Conservation (phyloP, 2,329 filamentous ascomycete species). For the Xylariaceae sp. region DNA sequence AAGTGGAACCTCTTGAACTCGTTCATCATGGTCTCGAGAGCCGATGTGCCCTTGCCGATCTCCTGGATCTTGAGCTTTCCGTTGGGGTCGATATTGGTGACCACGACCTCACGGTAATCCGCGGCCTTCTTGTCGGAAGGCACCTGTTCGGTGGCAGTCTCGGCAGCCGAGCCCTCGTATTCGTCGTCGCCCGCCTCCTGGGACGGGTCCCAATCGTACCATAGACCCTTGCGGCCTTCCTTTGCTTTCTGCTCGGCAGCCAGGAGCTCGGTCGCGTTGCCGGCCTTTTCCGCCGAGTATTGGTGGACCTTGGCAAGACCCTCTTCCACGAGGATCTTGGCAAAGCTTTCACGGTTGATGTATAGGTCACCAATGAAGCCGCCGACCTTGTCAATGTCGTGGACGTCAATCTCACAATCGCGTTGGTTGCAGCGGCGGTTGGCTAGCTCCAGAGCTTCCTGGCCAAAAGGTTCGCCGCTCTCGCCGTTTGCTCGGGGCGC, state of each 20-base stretch:
- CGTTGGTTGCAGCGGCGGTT: slow-evolving; percentile 85
- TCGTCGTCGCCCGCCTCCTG: slow-evolving; percentile 65
- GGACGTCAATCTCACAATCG: slow-evolving; percentile 91
- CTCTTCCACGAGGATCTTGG: slow-evolving; percentile 88
- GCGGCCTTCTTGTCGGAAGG: slow-evolving; percentile 59
- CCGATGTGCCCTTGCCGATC: slow-evolving; percentile 77
- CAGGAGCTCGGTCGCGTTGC: slow-evolving; percentile 80
- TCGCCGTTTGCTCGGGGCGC: slow-evolving; percentile 75
- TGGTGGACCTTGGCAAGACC: slow-evolving; percentile 87
- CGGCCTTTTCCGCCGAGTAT: slow-evolving; percentile 93
- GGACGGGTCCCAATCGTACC: slow-evolving; percentile 91
- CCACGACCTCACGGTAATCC: slow-evolving; percentile 89
- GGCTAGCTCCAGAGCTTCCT: slow-evolving; percentile 89
- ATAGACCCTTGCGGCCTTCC: slow-evolving; percentile 79
- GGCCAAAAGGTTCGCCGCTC: slow-evolving; percentile 85
- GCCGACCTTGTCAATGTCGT: slow-evolving; percentile 92
- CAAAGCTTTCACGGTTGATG: slow-evolving; percentile 92
- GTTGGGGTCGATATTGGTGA: slow-evolving; percentile 81
- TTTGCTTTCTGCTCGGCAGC: slow-evolving; percentile 86
- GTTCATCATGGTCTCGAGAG: slow-evolving; percentile 81
- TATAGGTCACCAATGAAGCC: slow-evolving; percentile 95
- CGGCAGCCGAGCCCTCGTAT: slow-evolving; percentile 42
- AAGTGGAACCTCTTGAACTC: slow-evolving; percentile 89
- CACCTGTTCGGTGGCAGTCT: slow-evolving; percentile 46
- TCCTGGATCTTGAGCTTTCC: slow-evolving; percentile 87